Base-by-base conservation (phyloP, 1,284 basidiomycete species). In the Leccinum brunneo-olivaceum region DNA sequence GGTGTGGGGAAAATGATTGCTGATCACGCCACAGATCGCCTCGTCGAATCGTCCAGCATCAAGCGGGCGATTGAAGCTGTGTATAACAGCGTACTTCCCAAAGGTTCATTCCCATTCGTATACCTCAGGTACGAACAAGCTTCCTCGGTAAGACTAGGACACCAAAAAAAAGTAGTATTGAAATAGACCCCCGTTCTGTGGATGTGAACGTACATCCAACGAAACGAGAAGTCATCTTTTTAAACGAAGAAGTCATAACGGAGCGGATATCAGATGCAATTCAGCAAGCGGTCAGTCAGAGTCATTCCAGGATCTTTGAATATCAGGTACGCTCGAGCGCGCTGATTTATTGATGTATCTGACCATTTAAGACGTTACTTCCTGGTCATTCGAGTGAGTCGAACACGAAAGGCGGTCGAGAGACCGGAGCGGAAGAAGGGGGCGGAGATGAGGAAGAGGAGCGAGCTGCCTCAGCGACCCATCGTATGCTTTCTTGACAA, bases 141-240 rank as follows among this genome's bases (percentile, higher is more conserved):
- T 15, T 28, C 7, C 28, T 27, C 25, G 25, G 25, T 5, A 9
- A 11, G 21, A 18, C 25, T 2, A 34, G n/a, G 9, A 16, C 14
- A 10, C 44, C 45, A 49, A 40, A 47, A 34, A 49, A 20, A 11
- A 12, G 11, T 40, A 91, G 90, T 51, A 66, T 98, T 28, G 71
- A 83, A 25, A 84, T 98, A 51, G 82, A 92, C 45, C 91, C 94
- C 0, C 76, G 80, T 27, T 83, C 87, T 23, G 84, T 99, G 9
- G 96, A 99, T 57, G 94, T 98, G 45, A 98, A 98, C 55, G 94
- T 98, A 0, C 95, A 98, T 62, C 96, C 96, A 0, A 98, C 96
- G 1, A 98, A 99, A 64, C 85, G 88, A 29, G 94, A 98, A 63
- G 92, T 97, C 0, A 90, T 94, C 53, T 98, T 98, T 56, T 67